Evolutionary conservation across 140 eudicot genomes (phyloP), one percentile per base, ranked within the genome.

Genomic region (Ambrosia hybrid): DNA sequence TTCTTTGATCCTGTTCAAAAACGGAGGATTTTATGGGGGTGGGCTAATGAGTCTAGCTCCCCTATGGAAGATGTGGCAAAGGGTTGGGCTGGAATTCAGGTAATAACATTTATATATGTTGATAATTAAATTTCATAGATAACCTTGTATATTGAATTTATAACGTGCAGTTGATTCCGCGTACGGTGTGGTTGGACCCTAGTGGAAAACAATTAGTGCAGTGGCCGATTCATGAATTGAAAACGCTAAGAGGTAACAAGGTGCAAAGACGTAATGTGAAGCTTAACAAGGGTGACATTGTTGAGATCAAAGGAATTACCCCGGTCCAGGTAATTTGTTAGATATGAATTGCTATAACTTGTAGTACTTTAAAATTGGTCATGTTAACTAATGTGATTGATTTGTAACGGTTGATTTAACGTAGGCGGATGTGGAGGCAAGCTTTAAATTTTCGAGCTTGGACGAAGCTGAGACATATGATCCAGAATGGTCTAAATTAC

Each of bases 71-170:
- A 83, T 56, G 6, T 81, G 1, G 66, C 37, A n/a, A 80, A 83
- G 66, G 89, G 86, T 37, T 87, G 89, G 89, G 65, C 92, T 7
- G 87, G 92, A 34, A 63, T 84, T 16, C 84, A 84, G 79, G 91
- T 86, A 66, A n/a, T 0, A 46, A 17, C 12, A 5, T 41, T 60
- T 34, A 36, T 3, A n/a, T n/a, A 62, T 55, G 30, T 55, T 55
- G 60, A 70, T 70, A 13, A 13, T 1, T 62, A 11, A 34, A 21
- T 36, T 21, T 62, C 66, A 17, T 5, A 30, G 30, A 39, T 15
- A 46, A 70, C 7, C 49, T 11, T 16, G 3, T 43, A 16, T 30
- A 3, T 56, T 71, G 4, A 3, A 34, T 26, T 13, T 11, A 49
- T 17, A 14, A 38, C n/a, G 6, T 63, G 48, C 43, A 88, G 90